Conservation (phyloP, 1,139 yeast genomes). For the Candida mesenterica region DNA sequence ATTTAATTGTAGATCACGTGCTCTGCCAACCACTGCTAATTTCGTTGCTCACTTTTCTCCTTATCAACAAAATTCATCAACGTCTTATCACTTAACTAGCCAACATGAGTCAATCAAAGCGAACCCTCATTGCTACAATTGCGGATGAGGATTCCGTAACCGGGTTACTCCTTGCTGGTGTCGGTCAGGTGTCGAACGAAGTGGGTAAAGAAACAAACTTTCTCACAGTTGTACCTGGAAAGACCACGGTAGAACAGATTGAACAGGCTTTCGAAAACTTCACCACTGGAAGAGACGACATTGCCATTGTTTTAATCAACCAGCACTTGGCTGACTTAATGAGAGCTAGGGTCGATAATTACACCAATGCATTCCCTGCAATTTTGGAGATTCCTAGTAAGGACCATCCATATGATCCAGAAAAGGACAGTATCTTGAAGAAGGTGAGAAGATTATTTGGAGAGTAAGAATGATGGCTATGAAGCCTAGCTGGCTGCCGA, state of each 20-base stretch:
- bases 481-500: background rate
- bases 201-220: constrained; percentile 76
- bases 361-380: constrained; percentile 93
- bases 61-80: background rate
- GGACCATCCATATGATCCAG: constrained; percentile 98
- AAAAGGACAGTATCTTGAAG: constrained; percentile 91
- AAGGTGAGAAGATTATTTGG: constrained; percentile 94
- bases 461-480: constrained; percentile 44
- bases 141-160: constrained; percentile 98
- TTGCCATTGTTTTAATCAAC: constrained; percentile 88
- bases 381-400: constrained; percentile 95
- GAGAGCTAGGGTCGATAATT: constrained; percentile 77
- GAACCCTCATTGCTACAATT: constrained; percentile 83
- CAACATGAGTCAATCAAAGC: constrained; percentile 19
- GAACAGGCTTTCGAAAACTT: constrained; percentile 73
- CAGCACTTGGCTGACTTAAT: constrained; percentile 95
- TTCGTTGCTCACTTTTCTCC: background rate
- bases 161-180: constrained; percentile 92
- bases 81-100: background rate
- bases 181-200: constrained; percentile 77
- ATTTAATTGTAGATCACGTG: too few species aligned
- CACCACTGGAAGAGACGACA: constrained; percentile 77
- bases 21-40: too few species aligned
- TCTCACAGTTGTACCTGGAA: constrained; percentile 72
- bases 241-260: constrained; percentile 74